These are phyloP conservation scores for Vishniacozyma victoriae DNA, from an alignment of 768 basidiomycete species.

Conservation along the genomic window DNA sequence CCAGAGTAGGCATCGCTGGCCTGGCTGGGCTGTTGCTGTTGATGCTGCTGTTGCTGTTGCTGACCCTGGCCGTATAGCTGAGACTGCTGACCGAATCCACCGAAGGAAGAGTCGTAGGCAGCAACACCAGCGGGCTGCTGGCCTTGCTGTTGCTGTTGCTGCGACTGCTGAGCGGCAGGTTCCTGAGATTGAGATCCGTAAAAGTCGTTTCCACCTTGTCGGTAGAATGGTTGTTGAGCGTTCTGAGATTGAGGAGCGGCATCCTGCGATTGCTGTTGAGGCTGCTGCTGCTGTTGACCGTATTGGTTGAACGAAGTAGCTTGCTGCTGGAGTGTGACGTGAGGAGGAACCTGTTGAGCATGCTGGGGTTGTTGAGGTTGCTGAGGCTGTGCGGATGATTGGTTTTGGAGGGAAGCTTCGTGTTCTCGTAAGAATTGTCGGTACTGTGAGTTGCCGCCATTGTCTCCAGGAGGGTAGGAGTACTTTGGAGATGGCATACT, in stretches of 20 bases:
- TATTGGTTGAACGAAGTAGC: slow-evolving; percentile 31
- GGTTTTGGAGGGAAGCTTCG: no score
- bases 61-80: slow-evolving; percentile 37
- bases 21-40: slow-evolving; percentile 16
- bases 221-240: slow-evolving; percentile 30
- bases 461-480: slow-evolving; percentile 1
- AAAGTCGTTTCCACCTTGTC: slow-evolving; percentile 33
- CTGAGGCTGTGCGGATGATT: slow-evolving; percentile 16
- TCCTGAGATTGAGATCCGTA: slow-evolving; percentile 27
- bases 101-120: slow-evolving; percentile 30
- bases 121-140: slow-evolving; percentile 22
- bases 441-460: slow-evolving; percentile 6
- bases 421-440: slow-evolving; percentile 12
- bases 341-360: no score
- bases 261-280: slow-evolving; percentile 27
- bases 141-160: slow-evolving; percentile 20
- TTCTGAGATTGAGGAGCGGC: slow-evolving; percentile 19
- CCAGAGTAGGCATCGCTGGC: not conserved
- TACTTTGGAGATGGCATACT: no score
- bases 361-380: slow-evolving; percentile 23
- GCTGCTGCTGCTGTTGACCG: slow-evolving; percentile 25
- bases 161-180: slow-evolving; percentile 15
- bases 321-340: slow-evolving; percentile 39
- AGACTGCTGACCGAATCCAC: slow-evolving; percentile 32
- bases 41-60: slow-evolving; percentile 32